phyloP scores from a whole-genome alignment of 768 basidiomycete genomes.

The Podaxis pistillaris region DNA sequence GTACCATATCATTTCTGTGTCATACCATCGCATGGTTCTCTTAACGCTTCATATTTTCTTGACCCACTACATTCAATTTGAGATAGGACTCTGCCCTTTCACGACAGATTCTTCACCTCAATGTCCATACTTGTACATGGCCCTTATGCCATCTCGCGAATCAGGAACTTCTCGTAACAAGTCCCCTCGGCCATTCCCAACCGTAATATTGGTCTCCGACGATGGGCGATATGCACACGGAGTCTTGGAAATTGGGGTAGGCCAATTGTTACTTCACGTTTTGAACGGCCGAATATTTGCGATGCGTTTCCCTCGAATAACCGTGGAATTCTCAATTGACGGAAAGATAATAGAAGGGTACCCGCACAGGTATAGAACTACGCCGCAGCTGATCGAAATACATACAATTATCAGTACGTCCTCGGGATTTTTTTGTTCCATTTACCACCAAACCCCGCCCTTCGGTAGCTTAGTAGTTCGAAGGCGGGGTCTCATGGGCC shows the following conservation, averaged over 20 bases:
- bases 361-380: background rate
- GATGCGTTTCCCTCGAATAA: background rate
- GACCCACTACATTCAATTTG: no score
- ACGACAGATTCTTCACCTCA: background rate
- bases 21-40: no score
- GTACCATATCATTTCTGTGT: no score
- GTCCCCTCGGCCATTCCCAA: background rate
- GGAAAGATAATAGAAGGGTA: background rate
- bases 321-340: background rate
- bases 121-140: background rate
- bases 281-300: background rate
- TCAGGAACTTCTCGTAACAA: background rate
- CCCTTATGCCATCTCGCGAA: background rate
- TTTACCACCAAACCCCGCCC: background rate
- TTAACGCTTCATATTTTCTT: no score
- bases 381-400: background rate
- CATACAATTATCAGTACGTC: background rate
- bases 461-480: background rate
- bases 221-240: no score
- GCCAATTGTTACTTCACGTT: background rate
- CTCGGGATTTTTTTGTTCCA: no score
- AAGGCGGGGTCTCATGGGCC: background rate
- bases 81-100: no score
- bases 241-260: no score
- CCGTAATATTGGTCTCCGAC: background rate